Percentiles rank a stretch among this genome's conserved stretches.
phyloP scores from a whole-genome alignment of 176 grass and related monocot species.

The Carex myosuroides region DNA sequence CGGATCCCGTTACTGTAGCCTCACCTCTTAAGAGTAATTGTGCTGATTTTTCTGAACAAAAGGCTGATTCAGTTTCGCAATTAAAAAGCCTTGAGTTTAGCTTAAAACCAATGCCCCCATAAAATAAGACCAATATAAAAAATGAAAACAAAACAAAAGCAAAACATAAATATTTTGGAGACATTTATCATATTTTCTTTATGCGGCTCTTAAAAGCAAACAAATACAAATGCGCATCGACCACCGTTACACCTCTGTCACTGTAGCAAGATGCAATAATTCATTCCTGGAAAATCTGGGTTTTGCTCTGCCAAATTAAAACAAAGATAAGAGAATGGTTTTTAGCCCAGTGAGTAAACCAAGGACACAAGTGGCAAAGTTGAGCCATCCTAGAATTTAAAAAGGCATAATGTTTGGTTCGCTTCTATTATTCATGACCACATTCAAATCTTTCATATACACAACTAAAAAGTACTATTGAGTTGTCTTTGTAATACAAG shows the following conservation, averaged over 20 bases:
- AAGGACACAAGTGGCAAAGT: not conserved
- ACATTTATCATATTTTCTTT: not conserved
- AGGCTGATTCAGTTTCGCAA: not conserved
- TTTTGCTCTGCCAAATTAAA: not conserved
- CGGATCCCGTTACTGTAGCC: no score
- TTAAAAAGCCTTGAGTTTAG: not conserved
- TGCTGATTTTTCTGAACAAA: not conserved
- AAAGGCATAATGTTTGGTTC: not conserved
- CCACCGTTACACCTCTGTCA: not conserved
- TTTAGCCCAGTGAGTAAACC: not conserved
- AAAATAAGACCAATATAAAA: not conserved
- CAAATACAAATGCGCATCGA: not conserved
- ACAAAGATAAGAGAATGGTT: not conserved
- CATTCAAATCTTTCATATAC: not conserved
- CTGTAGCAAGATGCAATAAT: not conserved
- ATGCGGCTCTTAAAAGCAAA: not conserved
- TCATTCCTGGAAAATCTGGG: not conserved
- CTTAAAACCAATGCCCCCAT: not conserved
- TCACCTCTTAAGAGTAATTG: not conserved
- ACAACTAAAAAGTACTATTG: not conserved
- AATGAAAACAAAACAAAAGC: not conserved
- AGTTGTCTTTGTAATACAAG: not conserved
- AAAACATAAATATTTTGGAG: not conserved
- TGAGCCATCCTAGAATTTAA: not conserved
- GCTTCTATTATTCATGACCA: not conserved